A percentile compares a stretch with the other conserved stretches of the same genome.
phyloP scores from a whole-genome alignment of 2,329 filamentous ascomycete genomes.

The Bisporella sp. region DNA sequence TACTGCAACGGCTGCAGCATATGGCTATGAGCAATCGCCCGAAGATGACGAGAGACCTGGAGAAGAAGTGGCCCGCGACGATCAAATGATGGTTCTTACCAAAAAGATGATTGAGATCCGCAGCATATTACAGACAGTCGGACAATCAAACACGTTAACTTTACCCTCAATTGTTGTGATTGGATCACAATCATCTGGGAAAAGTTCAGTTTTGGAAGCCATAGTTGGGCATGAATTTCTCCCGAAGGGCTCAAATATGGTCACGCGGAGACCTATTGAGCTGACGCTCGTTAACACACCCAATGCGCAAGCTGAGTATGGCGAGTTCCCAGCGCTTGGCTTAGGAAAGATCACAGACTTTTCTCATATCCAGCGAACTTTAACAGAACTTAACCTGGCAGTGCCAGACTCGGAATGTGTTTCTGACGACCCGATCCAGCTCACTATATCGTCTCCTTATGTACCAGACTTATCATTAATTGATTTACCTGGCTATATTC shows the following conservation, averaged over 20 bases:
- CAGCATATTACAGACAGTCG: conserved; percentile 82
- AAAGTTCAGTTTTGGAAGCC: conserved; percentile 93
- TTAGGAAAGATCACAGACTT: conserved; percentile 90
- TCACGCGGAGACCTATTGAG: conserved; percentile 91
- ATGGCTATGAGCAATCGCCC: conserved; percentile 65
- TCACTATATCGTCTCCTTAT: conserved; percentile 90
- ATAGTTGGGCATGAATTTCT: conserved; percentile 97
- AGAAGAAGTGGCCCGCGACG: conserved; percentile 70
- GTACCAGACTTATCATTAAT: conserved; percentile 94
- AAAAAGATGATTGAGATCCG: conserved; percentile 99
- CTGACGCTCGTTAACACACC: conserved; percentile 94
- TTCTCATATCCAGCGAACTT: conserved; percentile 79
- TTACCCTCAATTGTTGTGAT: conserved; percentile 98
- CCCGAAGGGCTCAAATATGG: conserved; percentile 98
- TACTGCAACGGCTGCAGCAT: conserved; percentile 67
- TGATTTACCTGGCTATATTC: conserved; percentile 94
- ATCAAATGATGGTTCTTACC: conserved; percentile 99
- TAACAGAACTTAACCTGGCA: conserved; percentile 91
- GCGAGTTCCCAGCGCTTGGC: conserved; percentile 89
- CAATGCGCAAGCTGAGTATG: conserved; percentile 79
- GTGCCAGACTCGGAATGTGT: conserved; percentile 89
- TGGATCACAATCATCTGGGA: conserved; percentile 94
- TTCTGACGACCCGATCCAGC: conserved; percentile 91
- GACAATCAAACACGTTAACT: conserved; percentile 81
- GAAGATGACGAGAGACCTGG: conserved; percentile 56